phyloP scores from a whole-genome alignment of 495 filamentous ascomycete genomes.

The Daldinia concentrica region DNA sequence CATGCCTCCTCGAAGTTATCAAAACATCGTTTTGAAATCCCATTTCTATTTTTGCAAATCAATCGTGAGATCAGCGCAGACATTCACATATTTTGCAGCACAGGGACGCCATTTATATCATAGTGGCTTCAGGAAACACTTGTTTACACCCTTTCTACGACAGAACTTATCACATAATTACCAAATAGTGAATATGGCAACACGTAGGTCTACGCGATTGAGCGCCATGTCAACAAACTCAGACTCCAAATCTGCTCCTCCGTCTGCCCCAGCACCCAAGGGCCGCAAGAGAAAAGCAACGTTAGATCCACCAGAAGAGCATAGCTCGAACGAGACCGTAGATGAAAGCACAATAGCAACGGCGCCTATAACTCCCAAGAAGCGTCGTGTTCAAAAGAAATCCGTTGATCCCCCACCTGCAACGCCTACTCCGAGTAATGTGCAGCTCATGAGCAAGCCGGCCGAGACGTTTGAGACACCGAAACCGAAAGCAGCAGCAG shows the following conservation, averaged over 20 bases:
- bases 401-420: slow-evolving; percentile 41
- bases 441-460: slow-evolving; percentile 47
- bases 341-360: slow-evolving; percentile 5
- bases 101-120: background rate
- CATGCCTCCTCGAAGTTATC: slow-evolving; percentile 13
- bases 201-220: slow-evolving; percentile 67
- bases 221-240: slow-evolving; percentile 51
- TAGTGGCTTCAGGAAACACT: background rate
- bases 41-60: background rate
- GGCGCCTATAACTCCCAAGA: slow-evolving; percentile 49
- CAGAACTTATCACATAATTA: background rate
- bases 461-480: slow-evolving; percentile 25
- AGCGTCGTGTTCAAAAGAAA: slow-evolving; percentile 42
- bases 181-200: slow-evolving; percentile 53
- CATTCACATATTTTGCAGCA: background rate
- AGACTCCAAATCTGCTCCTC: slow-evolving; percentile 25
- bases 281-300: slow-evolving; percentile 50
- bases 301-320: slow-evolving; percentile 12
- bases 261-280: slow-evolving; percentile 24
- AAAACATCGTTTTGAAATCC: background rate
- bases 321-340: slow-evolving; percentile 18
- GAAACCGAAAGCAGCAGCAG: slow-evolving; percentile 50
- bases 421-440: slow-evolving; percentile 54
- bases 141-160: background rate
- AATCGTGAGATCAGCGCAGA: background rate